phyloP scores from a whole-genome alignment of 148 eudicot genomes.

The Drosera capensis region DNA sequence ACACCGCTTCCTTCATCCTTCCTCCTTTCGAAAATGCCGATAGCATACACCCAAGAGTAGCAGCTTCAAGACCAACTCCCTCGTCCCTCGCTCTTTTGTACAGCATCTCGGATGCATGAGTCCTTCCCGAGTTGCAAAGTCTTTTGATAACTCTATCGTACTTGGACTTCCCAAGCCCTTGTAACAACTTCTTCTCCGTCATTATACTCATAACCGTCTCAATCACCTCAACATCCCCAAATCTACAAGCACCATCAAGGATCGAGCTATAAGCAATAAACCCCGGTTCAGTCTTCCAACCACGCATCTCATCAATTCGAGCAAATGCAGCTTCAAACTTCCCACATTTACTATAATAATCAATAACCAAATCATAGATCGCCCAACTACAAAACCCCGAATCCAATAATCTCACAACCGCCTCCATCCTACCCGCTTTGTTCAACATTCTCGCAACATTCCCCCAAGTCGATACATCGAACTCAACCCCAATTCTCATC shows the following conservation, averaged over 20 bases:
- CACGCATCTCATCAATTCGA: slow-evolving; percentile 30
- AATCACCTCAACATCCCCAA: slow-evolving; percentile 22
- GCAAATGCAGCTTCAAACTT: slow-evolving; percentile 46
- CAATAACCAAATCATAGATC: slow-evolving; percentile 42
- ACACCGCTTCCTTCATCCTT: slow-evolving; percentile 38
- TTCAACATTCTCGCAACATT: slow-evolving; percentile 38
- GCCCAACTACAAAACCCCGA: slow-evolving; percentile 26
- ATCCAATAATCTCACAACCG: slow-evolving; percentile 36
- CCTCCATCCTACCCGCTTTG: slow-evolving; percentile 45
- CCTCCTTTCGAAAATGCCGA: slow-evolving; percentile 34
- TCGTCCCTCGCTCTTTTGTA: slow-evolving; percentile 29
- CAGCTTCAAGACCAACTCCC: slow-evolving; percentile 18
- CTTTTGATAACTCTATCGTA: slow-evolving; percentile 44
- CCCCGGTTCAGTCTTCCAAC: slow-evolving; percentile 31
- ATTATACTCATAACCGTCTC: slow-evolving; percentile 26
- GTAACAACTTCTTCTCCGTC: slow-evolving; percentile 36
- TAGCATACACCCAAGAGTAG: slow-evolving; percentile 44
- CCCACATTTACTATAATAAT: slow-evolving; percentile 41
- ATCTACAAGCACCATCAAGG: slow-evolving; percentile 63
- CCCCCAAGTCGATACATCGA: slow-evolving; percentile 39
- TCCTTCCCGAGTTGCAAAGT: slow-evolving; percentile 46
- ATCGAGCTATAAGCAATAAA: slow-evolving; percentile 53
- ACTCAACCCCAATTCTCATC: slow-evolving; percentile 39
- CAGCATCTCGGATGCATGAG: slow-evolving; percentile 50
- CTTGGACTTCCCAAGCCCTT: slow-evolving; percentile 10